A percentile compares a stretch with the other conserved stretches of the same genome.
Conservation (phyloP, 2,329 filamentous ascomycete species). For the Aspergillus hiratsukae region DNA sequence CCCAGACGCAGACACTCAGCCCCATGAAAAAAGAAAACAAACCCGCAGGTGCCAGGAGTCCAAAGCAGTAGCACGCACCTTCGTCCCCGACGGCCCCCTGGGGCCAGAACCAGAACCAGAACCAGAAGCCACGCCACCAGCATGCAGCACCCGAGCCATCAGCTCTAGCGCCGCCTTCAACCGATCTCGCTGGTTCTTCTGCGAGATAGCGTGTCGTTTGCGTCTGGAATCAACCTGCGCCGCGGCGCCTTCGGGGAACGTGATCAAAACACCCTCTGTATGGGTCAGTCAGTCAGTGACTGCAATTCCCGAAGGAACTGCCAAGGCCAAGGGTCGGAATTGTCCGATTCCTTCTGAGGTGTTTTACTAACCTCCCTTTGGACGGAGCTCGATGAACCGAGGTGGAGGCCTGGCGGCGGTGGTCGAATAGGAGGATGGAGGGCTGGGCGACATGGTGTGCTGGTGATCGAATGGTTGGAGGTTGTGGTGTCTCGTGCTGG, state of each 20-base stretch:
- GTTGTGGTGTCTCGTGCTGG: not conserved
- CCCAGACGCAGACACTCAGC: too few species aligned
- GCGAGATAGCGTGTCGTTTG: conserved; percentile 3
- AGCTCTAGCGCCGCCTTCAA: conserved; percentile 3
- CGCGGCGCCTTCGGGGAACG: not conserved
- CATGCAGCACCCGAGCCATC: conserved; percentile 2
- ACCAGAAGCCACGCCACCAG: not conserved
- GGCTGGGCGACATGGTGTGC: not conserved
- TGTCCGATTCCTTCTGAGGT: not conserved
- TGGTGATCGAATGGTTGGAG: not conserved
- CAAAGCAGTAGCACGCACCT: not conserved
- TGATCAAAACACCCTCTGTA: conserved; percentile 1
- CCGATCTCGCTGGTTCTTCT: conserved; percentile 5
- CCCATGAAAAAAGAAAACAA: not conserved
- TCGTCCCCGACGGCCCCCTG: not conserved
- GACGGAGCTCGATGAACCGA: conserved; percentile 1
- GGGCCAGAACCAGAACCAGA: not conserved
- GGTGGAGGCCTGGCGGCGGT: not conserved
- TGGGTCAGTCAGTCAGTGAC: not conserved
- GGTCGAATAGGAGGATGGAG: not conserved
- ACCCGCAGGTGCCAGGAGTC: not conserved
- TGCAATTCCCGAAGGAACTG: not conserved
- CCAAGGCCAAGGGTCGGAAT: not conserved
- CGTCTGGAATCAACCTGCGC: not conserved
- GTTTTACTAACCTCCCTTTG: conserved; percentile 1